phyloP scores from a whole-genome alignment of 148 eudicot species.

The Amaranthus hypochondriacus region DNA sequence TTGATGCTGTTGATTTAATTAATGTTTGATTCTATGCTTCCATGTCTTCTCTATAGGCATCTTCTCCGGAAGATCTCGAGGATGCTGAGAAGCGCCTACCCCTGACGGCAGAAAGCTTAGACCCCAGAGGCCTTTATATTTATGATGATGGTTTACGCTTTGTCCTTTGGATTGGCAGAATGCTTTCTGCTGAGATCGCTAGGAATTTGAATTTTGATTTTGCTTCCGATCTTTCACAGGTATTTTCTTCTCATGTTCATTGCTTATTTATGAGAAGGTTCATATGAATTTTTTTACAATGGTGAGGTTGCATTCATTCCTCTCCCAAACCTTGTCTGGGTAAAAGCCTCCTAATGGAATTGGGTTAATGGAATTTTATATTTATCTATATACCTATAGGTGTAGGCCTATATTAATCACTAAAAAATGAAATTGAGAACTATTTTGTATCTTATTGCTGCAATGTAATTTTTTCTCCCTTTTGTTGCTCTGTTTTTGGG shows the following conservation, averaged over 20 bases:
- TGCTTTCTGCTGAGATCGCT: slow-evolving; percentile 73
- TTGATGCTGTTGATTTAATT: slow-evolving; percentile 14
- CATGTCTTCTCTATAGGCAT: slow-evolving; percentile 30
- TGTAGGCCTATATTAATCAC: too few relatives aligned
- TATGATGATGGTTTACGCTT: slow-evolving; percentile 91
- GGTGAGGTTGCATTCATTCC: too few relatives aligned
- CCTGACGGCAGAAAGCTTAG: slow-evolving; percentile 77
- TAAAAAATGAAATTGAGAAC: too few relatives aligned
- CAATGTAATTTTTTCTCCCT: too few relatives aligned
- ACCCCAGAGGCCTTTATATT: slow-evolving; percentile 80
- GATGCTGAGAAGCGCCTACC: slow-evolving; percentile 52
- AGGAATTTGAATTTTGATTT: slow-evolving; percentile 66
- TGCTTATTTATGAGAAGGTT: too few relatives aligned
- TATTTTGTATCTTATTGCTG: too few relatives aligned
- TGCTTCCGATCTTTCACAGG: slow-evolving; percentile 71
- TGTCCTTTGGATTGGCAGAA: slow-evolving; percentile 92
- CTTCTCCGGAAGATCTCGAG: slow-evolving; percentile 41
- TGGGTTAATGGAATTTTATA: too few relatives aligned
- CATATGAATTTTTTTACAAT: too few relatives aligned
- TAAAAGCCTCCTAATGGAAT: too few relatives aligned
- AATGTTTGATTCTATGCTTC: background rate
- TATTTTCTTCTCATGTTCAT: slow-evolving; percentile 17
- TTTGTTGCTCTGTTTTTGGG: too few relatives aligned
- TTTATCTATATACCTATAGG: too few relatives aligned
- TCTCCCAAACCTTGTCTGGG: too few relatives aligned